These are phyloP conservation scores for Solanum boliviense DNA, from an alignment of 257 asterid genomes.

Conservation along the genomic window DNA sequence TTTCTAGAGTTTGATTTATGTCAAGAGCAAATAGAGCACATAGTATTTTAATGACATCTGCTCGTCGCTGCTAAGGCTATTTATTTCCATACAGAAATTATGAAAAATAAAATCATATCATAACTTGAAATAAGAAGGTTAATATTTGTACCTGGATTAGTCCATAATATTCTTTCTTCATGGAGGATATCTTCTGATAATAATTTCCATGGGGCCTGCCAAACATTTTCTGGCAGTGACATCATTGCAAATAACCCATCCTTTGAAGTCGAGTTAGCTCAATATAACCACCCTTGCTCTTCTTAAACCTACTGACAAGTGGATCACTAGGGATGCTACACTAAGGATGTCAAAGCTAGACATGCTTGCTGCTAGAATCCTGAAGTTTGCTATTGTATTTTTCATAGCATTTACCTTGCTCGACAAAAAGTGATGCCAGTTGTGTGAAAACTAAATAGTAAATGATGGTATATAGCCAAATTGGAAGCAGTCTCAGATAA, in stretches of 20 bases:
- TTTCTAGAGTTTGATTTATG: background rate
- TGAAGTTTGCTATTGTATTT: conserved; percentile 39
- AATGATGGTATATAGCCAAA: conserved; percentile 82
- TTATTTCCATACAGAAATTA: background rate
- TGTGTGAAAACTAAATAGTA: conserved; percentile 85
- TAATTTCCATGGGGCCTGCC: background rate
- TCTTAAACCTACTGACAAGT: conserved; percentile 23
- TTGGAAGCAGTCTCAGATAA: conserved; percentile 22
- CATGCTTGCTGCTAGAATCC: conserved; percentile 86
- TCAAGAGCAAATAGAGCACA: background rate
- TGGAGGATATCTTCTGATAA: background rate
- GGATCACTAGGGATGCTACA: conserved; percentile 62
- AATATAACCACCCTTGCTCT: background rate
- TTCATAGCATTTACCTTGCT: conserved; percentile 23
- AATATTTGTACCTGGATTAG: background rate
- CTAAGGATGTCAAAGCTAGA: conserved; percentile 86
- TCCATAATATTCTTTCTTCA: background rate
- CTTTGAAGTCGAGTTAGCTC: background rate
- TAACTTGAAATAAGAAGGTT: background rate
- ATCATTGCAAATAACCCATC: background rate
- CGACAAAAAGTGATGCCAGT: conserved; percentile 83
- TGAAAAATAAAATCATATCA: background rate
- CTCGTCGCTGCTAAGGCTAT: background rate
- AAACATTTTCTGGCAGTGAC: background rate
- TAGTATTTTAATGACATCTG: background rate